Evolutionary conservation across 164 flowering plant species (phyloP).

Genomic region (Houttuynia cordata): DNA sequence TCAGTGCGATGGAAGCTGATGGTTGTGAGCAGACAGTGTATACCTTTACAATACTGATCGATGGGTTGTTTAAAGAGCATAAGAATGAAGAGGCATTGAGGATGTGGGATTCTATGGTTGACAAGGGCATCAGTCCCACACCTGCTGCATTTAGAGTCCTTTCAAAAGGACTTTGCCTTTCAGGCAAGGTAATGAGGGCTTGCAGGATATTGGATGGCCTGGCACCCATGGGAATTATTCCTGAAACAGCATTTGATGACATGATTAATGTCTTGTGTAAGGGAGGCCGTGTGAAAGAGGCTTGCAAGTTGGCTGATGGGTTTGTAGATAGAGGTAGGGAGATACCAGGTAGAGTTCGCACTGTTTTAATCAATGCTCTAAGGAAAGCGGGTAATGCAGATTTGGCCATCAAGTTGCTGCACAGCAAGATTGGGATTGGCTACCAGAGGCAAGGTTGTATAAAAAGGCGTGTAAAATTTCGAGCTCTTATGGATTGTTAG

Average conservation of each 20-base stretch:
- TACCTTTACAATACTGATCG: constrained; percentile 79
- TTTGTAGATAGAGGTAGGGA: constrained; percentile 87
- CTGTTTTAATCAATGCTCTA: constrained; percentile 79
- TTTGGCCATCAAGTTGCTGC: constrained; percentile 82
- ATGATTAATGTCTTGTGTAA: constrained; percentile 82
- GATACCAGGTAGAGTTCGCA: constrained; percentile 74
- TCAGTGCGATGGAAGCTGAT: constrained; percentile 66
- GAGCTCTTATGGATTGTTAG: constrained; percentile 30
- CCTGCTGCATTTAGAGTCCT: constrained; percentile 81
- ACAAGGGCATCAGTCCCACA: constrained; percentile 81
- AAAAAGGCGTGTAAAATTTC: constrained; percentile 73
- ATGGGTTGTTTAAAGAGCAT: constrained; percentile 59
- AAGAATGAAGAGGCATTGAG: constrained; percentile 84
- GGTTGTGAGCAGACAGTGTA: constrained; percentile 88
- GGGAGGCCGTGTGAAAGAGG: constrained; percentile 70
- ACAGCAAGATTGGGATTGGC: constrained; percentile 88
- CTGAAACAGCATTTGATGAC: constrained; percentile 74
- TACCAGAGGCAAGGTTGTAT: constrained; percentile 75
- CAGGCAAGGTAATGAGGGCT: constrained; percentile 79
- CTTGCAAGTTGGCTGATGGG: constrained; percentile 96
- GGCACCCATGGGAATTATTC: constrained; percentile 70
- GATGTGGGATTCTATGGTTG: constrained; percentile 88
- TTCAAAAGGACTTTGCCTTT: constrained; percentile 83
- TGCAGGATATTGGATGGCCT: constrained; percentile 57
- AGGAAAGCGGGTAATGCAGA: constrained; percentile 85